Base-by-base conservation (phyloP, 2,329 filamentous ascomycete genomes). In the Aspergillus sp. region DNA sequence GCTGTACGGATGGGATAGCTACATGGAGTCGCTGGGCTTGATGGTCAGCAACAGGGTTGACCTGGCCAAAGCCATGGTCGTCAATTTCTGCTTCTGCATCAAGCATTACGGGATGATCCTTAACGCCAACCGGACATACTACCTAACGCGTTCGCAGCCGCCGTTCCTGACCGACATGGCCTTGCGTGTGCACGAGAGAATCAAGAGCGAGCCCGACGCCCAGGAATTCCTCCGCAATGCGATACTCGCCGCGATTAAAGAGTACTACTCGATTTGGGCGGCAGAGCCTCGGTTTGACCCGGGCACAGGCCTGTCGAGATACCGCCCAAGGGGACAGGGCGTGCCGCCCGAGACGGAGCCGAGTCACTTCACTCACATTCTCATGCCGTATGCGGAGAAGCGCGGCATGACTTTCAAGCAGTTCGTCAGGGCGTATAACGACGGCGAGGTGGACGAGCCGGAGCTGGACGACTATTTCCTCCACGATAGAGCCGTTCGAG, bases 151-250 rank as follows among this genome's bases (percentile, higher is more conserved):
- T 37, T 95, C 91, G 2, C 91, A 98, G 60, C 91, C 91, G 2
- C 91, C 91, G 0, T 96, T 98, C 64, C 67, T 98, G 35, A 98
- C 91, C 1, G 91, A 98, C 60, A 95, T 98, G 86, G 83, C 89
- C 8, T 69, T 96, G 30, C 81, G 86, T 34, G 86, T 94, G 26
- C 96, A 91, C 56, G 86, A 95, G 50, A 82, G 82, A 53, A 96
- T 95, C 60, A 86, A 86, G 66, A 79, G 86, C 46, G 82, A 93
- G 55, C 76, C 80, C 0, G 83, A 78, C 30, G 77, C 86, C 1
- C 61, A 78, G 31, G 85, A 94, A 0, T 95, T 96, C 58, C 69
- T 98, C 41, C 75, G 77, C 19, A 74, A 74, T 11, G 77, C 86
- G 5, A 83, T 86, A 17, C 71, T 94, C 24, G 89, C 91, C 5